phyloP scores from a whole-genome alignment of 306 rosid genomes.

The Prosopis cineraria region DNA sequence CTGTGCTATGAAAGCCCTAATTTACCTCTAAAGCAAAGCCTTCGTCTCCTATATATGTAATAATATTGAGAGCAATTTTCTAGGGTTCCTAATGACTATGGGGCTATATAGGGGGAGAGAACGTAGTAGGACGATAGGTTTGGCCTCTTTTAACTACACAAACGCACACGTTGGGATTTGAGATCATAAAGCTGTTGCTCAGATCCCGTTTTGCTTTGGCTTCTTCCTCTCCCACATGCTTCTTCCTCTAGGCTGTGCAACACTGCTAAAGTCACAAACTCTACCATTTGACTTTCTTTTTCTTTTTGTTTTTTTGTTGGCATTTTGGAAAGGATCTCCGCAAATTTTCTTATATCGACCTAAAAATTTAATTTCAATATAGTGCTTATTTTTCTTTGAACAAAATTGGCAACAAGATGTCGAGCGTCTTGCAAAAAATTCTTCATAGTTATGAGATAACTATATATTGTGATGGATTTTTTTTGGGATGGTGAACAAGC shows the following conservation, averaged over 20 bases:
- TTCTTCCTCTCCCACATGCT: background rate
- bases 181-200: constrained; percentile 45
- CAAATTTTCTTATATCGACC: background rate
- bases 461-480: no score
- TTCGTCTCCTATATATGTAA: background rate
- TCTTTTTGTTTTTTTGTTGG: background rate
- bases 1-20: constrained; percentile 7
- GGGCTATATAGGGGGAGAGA: constrained; percentile 18
- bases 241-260: background rate
- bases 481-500: no score
- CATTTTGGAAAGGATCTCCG: background rate
- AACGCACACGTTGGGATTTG: constrained; percentile 56
- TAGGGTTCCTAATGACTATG: constrained; percentile 26
- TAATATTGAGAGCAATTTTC: background rate
- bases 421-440: background rate
- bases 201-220: constrained; percentile 36
- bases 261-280: background rate
- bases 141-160: constrained; percentile 44
- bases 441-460: no score
- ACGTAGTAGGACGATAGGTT: constrained; percentile 46
- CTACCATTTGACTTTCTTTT: background rate
- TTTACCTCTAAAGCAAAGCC: background rate
- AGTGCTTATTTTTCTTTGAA: no score
- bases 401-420: background rate
- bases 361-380: background rate